phyloP scores from a whole-genome alignment of 805 yeast genomes.

The Candida methanosorbosa region DNA sequence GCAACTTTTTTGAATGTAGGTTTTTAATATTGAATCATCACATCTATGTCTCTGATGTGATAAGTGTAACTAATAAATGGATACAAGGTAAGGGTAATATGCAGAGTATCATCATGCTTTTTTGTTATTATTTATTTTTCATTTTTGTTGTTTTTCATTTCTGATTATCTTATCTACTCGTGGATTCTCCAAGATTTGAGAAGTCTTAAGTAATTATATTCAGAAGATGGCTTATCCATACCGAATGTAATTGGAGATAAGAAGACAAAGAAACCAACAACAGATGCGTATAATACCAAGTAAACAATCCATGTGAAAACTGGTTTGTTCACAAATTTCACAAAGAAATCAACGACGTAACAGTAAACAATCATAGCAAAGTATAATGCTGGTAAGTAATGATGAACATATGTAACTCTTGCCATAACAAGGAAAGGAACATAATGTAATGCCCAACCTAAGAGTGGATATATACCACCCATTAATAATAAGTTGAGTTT shows the following conservation, averaged over 20 bases:
- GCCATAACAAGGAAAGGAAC: slow-evolving; percentile 90
- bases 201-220: slow-evolving; percentile 45
- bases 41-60: not conserved
- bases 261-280: slow-evolving; percentile 50
- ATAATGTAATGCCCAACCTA: slow-evolving; percentile 87
- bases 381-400: slow-evolving; percentile 89
- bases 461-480: slow-evolving; percentile 77
- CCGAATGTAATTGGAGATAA: slow-evolving; percentile 74
- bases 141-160: not conserved
- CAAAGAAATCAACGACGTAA: slow-evolving; percentile 42
- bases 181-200: slow-evolving; percentile 44
- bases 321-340: slow-evolving; percentile 12
- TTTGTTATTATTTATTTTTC: not conserved
- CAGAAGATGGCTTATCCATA: slow-evolving; percentile 49
- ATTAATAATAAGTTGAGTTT: slow-evolving; percentile 28
- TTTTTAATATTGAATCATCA: not conserved
- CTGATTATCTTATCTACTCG: not conserved
- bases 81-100: too few relatives aligned
- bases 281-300: slow-evolving; percentile 34
- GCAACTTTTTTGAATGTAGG: too few relatives aligned
- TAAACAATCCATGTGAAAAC: slow-evolving; percentile 28
- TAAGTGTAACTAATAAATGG: not conserved
- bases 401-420: slow-evolving; percentile 95
- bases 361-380: slow-evolving; percentile 80
- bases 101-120: not conserved